Evolutionary conservation across 768 basidiomycete species (phyloP).

Genomic region (Hysterangium stoloniferum): DNA sequence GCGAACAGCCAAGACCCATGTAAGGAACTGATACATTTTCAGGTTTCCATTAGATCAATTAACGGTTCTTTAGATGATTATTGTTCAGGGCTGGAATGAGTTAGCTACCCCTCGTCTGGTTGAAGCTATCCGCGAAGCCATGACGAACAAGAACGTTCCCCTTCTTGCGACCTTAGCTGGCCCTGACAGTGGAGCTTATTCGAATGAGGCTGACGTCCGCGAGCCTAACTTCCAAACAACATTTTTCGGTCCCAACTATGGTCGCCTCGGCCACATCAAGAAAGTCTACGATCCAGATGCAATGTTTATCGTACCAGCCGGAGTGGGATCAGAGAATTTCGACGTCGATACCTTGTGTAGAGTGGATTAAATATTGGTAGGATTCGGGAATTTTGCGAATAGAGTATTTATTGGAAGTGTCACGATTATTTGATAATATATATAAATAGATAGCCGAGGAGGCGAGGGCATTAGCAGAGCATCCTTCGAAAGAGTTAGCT

Average conservation of each 20-base stretch:
- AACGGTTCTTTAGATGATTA: background rate
- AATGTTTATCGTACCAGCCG: conserved; percentile 25
- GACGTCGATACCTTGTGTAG: conserved; percentile 12
- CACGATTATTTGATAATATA: no score
- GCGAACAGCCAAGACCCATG: conserved; percentile 32
- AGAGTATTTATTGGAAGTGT: no score
- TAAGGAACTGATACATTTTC: conserved; percentile 17
- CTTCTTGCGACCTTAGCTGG: background rate
- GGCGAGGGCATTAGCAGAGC: no score
- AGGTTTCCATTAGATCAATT: background rate
- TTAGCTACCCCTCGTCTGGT: conserved; percentile 10
- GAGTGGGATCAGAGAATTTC: conserved; percentile 28
- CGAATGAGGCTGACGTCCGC: conserved; percentile 26
- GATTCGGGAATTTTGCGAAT: no score
- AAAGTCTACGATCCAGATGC: conserved; percentile 26
- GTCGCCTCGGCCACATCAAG: conserved; percentile 24
- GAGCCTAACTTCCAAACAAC: conserved; percentile 27
- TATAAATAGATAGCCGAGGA: no score
- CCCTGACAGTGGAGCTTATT: conserved; percentile 23
- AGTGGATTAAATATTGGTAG: no score
- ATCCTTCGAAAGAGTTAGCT: no score
- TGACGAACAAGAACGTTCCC: background rate
- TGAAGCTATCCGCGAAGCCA: background rate
- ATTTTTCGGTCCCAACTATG: conserved; percentile 29
- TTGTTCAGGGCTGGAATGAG: conserved; percentile 3